Evolutionary conservation across 208 protist species (phyloP), one percentile per base, ranked within the genome.

Genomic region (Wallacemonas sp.): DNA sequence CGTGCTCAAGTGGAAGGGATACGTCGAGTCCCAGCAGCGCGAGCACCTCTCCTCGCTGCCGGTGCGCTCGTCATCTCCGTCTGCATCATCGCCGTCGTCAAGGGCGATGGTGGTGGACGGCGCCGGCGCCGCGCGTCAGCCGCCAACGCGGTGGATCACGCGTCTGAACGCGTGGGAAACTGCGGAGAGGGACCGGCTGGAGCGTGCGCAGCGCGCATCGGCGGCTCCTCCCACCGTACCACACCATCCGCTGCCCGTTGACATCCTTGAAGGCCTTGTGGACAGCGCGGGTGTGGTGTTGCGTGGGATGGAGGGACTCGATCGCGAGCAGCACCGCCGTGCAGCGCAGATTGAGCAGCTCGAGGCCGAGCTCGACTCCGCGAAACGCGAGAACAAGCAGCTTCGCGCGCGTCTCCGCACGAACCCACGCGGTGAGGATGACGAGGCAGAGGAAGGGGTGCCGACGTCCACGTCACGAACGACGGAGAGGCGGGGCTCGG

Each of bases 201-300:
- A 41, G 36, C 6, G n/a, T n/a, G n/a, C n/a, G n/a, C n/a, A n/a
- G n/a, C n/a, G n/a, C n/a, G n/a, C n/a, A n/a, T n/a, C n/a, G n/a
- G n/a, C n/a, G n/a, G n/a, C n/a, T n/a, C n/a, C n/a, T n/a, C n/a
- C n/a, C n/a, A n/a, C n/a, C n/a, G n/a, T n/a, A n/a, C n/a, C n/a
- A n/a, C n/a, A n/a, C n/a, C n/a, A n/a, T 9, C 52, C 57, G 38
- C 57, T 63, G 6, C 57, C 57, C 4, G 57, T 30, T 17, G 39
- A 49, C 2, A 26, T 49, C 23, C 34, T 66, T 26, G 61, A 52
- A 43, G 61, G 39, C 8, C 5, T 66, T 29, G 61, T 66, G 6
- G 41, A 52, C 21, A 66, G 61, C 44, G 61, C 61, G 3, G 46
- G 16, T 11, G 61, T 66, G 16, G 44, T 66, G 61, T 29, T 66